Conservation (phyloP, 23 red algal genomes). For the Gracilariopsis chorda region DNA sequence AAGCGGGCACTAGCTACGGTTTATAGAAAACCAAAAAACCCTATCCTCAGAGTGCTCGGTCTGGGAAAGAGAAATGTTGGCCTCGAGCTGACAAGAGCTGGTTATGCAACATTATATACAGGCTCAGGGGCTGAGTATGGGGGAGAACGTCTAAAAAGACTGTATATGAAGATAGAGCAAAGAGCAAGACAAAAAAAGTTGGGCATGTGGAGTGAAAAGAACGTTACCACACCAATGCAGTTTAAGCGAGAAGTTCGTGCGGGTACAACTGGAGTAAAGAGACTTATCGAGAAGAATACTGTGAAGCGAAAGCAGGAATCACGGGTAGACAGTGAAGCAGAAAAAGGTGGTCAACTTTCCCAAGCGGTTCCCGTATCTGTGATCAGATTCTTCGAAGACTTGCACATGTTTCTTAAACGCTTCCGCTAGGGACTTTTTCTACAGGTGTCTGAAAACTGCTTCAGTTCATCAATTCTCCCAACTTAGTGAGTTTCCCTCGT, state of each 20-base stretch:
- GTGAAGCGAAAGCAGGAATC: background rate
- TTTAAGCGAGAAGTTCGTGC: background rate
- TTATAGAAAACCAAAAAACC: slow-evolving; percentile 14
- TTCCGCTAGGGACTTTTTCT: no score
- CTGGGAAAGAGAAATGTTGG: slow-evolving; percentile 72
- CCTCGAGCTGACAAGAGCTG: slow-evolving; percentile 78
- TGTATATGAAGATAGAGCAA: slow-evolving; percentile 32
- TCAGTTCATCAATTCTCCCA: no score
- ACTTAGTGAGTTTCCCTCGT: no score
- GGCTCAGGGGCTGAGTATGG: slow-evolving; percentile 74
- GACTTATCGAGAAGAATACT: background rate
- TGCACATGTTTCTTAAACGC: background rate
- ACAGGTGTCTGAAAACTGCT: no score
- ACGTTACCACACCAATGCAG: background rate
- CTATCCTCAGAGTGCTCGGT: slow-evolving; percentile 42
- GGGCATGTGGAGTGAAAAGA: slow-evolving; percentile 53
- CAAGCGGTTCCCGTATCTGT: background rate
- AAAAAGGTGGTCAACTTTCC: background rate
- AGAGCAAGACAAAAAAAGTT: background rate
- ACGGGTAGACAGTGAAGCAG: background rate
- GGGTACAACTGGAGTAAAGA: background rate
- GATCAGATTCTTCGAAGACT: background rate
- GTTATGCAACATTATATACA: slow-evolving; percentile 80
- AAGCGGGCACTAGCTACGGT: slow-evolving; percentile 76
- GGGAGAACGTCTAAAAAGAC: slow-evolving; percentile 9